Percentiles rank a stretch among this genome's conserved stretches.
Conservation (phyloP, 2,329 filamentous ascomycete genomes). For the Sclerotinia spermophila region DNA sequence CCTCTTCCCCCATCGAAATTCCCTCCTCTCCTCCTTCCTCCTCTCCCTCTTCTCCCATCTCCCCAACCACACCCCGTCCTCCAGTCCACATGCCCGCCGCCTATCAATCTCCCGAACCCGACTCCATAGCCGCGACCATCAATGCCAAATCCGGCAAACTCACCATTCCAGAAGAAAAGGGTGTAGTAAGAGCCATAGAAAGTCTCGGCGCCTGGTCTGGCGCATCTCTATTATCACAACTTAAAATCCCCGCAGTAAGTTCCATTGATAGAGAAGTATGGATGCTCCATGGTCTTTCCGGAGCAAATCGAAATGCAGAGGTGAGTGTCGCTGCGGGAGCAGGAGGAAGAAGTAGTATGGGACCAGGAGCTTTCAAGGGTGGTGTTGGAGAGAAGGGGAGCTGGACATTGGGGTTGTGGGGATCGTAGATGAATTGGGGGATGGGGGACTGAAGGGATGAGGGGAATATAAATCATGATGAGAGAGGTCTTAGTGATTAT, state of each 20-base stretch:
- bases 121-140: slow-evolving; percentile 58
- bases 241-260: slow-evolving; percentile 66
- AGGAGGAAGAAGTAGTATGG: slow-evolving; percentile 64
- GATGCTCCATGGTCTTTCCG: slow-evolving; percentile 60
- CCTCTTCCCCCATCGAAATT: neutral
- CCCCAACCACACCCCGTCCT: neutral
- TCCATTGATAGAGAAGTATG: slow-evolving; percentile 70
- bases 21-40: neutral
- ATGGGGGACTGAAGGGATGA: neutral
- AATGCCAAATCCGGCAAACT: slow-evolving; percentile 44
- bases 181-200: slow-evolving; percentile 62
- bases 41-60: neutral
- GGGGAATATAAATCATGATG: neutral
- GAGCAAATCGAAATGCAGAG: slow-evolving; percentile 58
- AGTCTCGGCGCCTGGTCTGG: slow-evolving; percentile 72
- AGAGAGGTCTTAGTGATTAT: neutral
- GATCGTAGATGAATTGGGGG: slow-evolving; percentile 1
- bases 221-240: slow-evolving; percentile 64
- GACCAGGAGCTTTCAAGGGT: slow-evolving; percentile 48
- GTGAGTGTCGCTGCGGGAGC: slow-evolving; percentile 36
- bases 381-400: slow-evolving; percentile 42
- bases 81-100: slow-evolving; percentile 20
- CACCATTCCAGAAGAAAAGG: slow-evolving; percentile 47
- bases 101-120: slow-evolving; percentile 45
- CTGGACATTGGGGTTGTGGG: slow-evolving; percentile 64